These are phyloP conservation scores for Mycothermus thermophilus DNA, from an alignment of 495 filamentous ascomycete genomes.

Conservation along the genomic window DNA sequence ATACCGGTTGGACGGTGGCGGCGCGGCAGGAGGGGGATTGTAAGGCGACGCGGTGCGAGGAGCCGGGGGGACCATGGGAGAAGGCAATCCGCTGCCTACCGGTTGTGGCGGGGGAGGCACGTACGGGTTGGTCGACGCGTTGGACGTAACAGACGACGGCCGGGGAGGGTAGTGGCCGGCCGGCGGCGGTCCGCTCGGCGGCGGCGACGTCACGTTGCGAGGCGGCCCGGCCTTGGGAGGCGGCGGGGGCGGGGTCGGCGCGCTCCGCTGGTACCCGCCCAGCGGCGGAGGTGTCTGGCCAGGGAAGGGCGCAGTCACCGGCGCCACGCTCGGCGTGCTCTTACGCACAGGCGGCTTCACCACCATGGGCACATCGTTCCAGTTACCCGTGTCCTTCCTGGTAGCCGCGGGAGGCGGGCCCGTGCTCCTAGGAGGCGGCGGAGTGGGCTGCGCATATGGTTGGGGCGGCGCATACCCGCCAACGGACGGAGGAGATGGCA, in stretches of 20 bases:
- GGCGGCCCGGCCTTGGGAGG: constrained; percentile 42
- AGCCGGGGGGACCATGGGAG: constrained; percentile 38
- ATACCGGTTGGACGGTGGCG: constrained; percentile 69
- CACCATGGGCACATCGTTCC: constrained; percentile 93
- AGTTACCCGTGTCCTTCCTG: constrained; percentile 56
- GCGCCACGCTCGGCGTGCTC: constrained; percentile 50
- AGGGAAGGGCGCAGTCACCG: constrained; percentile 54
- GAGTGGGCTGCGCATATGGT: constrained; percentile 8
- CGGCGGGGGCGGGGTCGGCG: constrained; percentile 37
- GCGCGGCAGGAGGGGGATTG: constrained; percentile 63
- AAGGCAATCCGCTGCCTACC: constrained; percentile 17
- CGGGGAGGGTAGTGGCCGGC: constrained; percentile 36
- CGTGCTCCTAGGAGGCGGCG: constrained; percentile 30
- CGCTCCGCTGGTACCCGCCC: constrained; percentile 18
- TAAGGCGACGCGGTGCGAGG: constrained; percentile 77
- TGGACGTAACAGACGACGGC: constrained; percentile 50
- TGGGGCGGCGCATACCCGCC: constrained; percentile 24
- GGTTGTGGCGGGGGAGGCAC: constrained; percentile 42
- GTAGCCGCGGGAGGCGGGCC: constrained; percentile 55
- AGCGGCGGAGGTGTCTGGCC: constrained; percentile 44
- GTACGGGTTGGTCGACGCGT: constrained; percentile 57
- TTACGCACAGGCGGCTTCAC: constrained; percentile 57
- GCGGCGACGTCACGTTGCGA: constrained; percentile 38
- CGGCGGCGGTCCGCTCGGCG: constrained; percentile 34
- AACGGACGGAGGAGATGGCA: constrained; percentile 16